These are phyloP conservation scores for Wallacemonas sp. DNA, from an alignment of 208 protist species.

Conservation along the genomic window DNA sequence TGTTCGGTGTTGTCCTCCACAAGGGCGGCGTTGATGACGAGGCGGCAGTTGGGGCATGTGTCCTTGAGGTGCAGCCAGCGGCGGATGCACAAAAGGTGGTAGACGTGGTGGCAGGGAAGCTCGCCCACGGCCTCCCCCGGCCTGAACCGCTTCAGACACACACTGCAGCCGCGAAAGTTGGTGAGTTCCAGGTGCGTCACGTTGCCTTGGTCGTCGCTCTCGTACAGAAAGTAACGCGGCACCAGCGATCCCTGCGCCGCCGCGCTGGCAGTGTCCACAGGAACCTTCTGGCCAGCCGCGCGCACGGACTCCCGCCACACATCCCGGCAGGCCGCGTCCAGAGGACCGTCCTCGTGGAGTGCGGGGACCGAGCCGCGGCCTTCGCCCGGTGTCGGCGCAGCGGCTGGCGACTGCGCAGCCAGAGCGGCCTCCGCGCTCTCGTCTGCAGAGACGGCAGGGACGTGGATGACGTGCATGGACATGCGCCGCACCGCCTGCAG, in stretches of 20 bases:
- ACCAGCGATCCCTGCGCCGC: neutral
- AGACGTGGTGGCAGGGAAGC: constrained; percentile 39
- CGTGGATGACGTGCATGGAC: constrained; percentile 5
- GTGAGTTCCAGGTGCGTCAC: neutral
- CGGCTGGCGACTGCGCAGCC: neutral
- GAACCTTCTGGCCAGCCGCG: neutral
- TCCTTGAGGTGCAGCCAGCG: constrained; percentile 31
- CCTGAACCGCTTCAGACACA: constrained; percentile 29
- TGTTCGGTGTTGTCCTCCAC: no score
- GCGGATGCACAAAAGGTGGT: constrained; percentile 30
- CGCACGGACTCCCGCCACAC: neutral
- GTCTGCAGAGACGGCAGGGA: neutral
- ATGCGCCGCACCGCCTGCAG: constrained; percentile 8
- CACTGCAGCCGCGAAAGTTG: constrained; percentile 25
- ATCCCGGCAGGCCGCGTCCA: neutral
- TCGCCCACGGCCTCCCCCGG: constrained; percentile 37
- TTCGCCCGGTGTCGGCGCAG: neutral
- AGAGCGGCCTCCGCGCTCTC: neutral
- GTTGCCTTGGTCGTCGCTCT: neutral
- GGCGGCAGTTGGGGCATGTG: constrained; percentile 39
- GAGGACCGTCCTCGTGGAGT: neutral
- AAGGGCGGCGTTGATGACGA: neutral
- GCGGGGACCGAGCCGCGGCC: neutral
- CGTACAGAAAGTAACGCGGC: constrained; percentile 11
- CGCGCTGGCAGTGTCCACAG: neutral